Conservation (phyloP, 495 filamentous ascomycete genomes). For the Neurospora sp. region DNA sequence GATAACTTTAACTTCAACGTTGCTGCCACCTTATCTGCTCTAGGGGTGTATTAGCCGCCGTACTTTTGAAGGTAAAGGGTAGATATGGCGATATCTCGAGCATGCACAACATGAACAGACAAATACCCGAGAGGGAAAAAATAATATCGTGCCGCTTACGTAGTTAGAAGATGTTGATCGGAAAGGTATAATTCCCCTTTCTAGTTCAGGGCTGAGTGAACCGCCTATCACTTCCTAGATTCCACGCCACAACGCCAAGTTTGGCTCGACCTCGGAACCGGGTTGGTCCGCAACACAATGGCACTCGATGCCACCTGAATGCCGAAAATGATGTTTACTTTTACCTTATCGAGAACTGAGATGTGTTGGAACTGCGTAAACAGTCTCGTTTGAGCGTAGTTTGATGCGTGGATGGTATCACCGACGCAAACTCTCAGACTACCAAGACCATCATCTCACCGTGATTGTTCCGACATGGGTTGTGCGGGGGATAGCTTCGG, state of each 20-base stretch:
- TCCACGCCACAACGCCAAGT: neutral
- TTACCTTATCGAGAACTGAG: neutral
- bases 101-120: neutral
- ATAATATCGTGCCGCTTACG: constrained; percentile 1
- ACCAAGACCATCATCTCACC: neutral
- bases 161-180: neutral
- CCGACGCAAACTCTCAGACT: neutral
- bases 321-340: neutral
- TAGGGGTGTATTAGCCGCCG: neutral
- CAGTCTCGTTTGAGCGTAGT: neutral
- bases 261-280: neutral
- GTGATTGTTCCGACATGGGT: neutral
- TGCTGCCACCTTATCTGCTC: neutral
- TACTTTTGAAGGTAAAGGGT: neutral
- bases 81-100: neutral
- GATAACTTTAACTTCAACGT: neutral
- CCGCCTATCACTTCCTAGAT: neutral
- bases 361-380: neutral
- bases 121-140: neutral
- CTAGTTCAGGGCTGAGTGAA: neutral
- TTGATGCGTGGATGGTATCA: neutral
- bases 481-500: neutral
- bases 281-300: neutral
- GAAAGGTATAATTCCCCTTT: neutral
- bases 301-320: neutral